phyloP scores from a whole-genome alignment of 2,329 filamentous ascomycete genomes.

The Fusarium domesticum region DNA sequence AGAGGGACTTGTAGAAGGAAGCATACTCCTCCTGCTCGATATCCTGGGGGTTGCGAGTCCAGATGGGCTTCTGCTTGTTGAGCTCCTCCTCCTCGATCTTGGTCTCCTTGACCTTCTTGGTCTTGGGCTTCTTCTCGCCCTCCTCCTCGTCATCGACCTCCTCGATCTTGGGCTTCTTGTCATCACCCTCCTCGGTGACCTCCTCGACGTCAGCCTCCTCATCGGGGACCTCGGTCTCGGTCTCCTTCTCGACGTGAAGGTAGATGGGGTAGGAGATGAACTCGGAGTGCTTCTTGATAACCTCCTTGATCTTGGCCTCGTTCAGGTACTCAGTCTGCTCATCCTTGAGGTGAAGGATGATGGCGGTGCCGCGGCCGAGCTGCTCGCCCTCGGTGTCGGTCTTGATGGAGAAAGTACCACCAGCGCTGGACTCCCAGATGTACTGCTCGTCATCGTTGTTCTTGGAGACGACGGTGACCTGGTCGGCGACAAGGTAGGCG shows the following conservation, averaged over 20 bases:
- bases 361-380: constrained; percentile 93
- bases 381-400: constrained; percentile 88
- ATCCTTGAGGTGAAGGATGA: constrained; percentile 98
- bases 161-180: constrained; percentile 96
- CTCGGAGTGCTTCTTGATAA: constrained; percentile 99
- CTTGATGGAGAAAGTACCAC: constrained; percentile 92
- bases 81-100: constrained; percentile 99
- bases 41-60: constrained; percentile 96
- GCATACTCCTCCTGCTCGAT: constrained; percentile 96
- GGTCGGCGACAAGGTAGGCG: constrained; percentile 97
- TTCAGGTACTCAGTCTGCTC: constrained; percentile 98
- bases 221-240: constrained; percentile 96
- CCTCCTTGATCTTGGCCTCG: constrained; percentile 99
- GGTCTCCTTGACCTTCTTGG: constrained; percentile 99
- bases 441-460: constrained; percentile 99
- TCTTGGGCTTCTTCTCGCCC: constrained; percentile 92
- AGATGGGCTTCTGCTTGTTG: constrained; percentile 99
- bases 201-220: constrained; percentile 79
- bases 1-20: constrained; percentile 99
- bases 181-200: constrained; percentile 63
- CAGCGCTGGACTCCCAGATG: constrained; percentile 96
- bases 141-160: constrained; percentile 87
- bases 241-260: constrained; percentile 99
- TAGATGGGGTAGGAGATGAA: constrained; percentile 99
- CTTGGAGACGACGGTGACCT: constrained; percentile 93